Conservation (phyloP, 495 filamentous ascomycete species). For the Elasticomyces elasticus region DNA sequence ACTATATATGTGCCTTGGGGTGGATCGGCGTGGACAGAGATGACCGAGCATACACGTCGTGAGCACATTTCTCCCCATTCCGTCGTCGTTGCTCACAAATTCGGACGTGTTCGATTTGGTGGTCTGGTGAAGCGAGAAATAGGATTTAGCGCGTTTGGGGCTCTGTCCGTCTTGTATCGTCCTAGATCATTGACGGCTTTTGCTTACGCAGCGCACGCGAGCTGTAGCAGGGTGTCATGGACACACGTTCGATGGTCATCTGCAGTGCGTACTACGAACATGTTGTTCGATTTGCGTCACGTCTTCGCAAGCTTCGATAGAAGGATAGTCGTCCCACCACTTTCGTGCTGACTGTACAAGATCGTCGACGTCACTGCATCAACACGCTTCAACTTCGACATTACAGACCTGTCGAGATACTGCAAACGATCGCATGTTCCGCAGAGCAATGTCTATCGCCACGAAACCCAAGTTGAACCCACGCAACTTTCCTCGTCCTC, state of each 20-base stretch:
- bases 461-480: constrained; percentile 37
- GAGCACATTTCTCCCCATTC: too few relatives aligned
- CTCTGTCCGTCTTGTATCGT: too few relatives aligned
- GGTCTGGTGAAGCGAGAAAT: too few relatives aligned
- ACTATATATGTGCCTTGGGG: too few relatives aligned
- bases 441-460: constrained; percentile 22
- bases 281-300: background rate
- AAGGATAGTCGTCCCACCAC: background rate
- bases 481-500: constrained; percentile 49
- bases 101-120: too few relatives aligned
- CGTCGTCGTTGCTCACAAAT: too few relatives aligned
- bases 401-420: background rate
- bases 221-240: background rate
- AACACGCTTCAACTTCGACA: background rate
- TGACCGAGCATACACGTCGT: too few relatives aligned
- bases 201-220: background rate
- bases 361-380: background rate
- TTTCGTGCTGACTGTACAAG: background rate
- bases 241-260: background rate
- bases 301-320: background rate
- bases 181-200: background rate
- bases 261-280: background rate
- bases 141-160: too few relatives aligned
- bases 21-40: too few relatives aligned
- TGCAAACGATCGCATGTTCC: constrained; percentile 6